Evolutionary conservation across 306 rosid species (phyloP).

Genomic region (Vigna nakashimae): DNA sequence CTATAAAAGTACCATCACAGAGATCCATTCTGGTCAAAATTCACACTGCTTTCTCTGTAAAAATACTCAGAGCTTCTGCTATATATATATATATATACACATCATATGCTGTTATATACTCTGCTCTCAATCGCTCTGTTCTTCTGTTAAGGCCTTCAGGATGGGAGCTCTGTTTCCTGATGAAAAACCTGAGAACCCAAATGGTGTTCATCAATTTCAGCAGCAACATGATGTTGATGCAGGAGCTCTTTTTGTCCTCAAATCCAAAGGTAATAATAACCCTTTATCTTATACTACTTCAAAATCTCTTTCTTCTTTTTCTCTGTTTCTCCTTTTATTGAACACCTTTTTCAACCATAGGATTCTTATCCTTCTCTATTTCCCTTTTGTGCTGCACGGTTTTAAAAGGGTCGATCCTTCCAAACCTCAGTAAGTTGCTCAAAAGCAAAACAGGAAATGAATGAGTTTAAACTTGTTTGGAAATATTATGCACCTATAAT

Average conservation of each 20-base stretch:
- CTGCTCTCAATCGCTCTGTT: background rate
- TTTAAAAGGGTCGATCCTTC: background rate
- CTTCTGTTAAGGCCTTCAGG: background rate
- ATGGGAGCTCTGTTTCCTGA: constrained; percentile 52
- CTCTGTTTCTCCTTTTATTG: background rate
- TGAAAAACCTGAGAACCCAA: constrained; percentile 43
- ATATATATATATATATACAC: background rate
- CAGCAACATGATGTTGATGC: constrained; percentile 59
- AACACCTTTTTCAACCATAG: background rate
- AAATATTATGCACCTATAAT: no score
- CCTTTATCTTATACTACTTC: background rate
- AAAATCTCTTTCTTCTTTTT: background rate
- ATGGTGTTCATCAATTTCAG: constrained; percentile 29
- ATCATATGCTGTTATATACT: background rate
- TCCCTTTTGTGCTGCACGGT: background rate
- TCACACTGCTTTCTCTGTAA: background rate
- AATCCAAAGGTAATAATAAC: constrained; percentile 66
- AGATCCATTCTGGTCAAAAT: no score
- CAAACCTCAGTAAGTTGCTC: background rate
- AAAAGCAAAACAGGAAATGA: background rate
- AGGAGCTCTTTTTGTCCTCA: constrained; percentile 87
- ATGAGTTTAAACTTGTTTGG: no score
- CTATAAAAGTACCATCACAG: no score
- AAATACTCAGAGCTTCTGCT: background rate
- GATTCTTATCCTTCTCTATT: no score